Base-by-base conservation (phyloP, 2,329 filamentous ascomycete species). In the Rugonectria rugulosa region DNA sequence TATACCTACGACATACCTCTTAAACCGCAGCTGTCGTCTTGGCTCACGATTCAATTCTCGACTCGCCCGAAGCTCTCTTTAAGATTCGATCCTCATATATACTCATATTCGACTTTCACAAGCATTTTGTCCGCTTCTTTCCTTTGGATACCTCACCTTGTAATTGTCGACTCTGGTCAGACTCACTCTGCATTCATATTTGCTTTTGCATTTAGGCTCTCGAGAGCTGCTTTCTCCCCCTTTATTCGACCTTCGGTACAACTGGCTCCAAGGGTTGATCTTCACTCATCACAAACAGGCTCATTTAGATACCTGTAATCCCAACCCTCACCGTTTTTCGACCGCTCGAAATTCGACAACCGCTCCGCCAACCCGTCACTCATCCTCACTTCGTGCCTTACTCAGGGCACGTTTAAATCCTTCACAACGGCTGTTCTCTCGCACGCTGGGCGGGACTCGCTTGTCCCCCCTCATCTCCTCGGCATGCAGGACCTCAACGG, bases 401-500 rank as follows among this genome's bases (percentile, higher is more conserved):
- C 42, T 23, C 55, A 45, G 62, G 73, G 81, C 83, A 81, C 85
- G 82, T 81, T 75, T 79, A 79, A 63, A 81, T 84, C 72, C 65
- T 77, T 82, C 88, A 92, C 84, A 85, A 93, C 89, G 89, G 89
- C 90, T 82, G 86, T 91, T 74, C 80, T 92, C 81, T 89, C 89
- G 76, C 86, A 88, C 77, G 81, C 82, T 76, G 79, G 86, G 79
- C 86, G 89, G 90, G 91, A 94, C 90, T 89, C 82, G 76, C 85
- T 91, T 81, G 88, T 91, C 88, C 91, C 89, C 79, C 88, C 89
- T 83, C 89, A 92, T 81, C 83, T 92, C 73, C 87, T 94, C 80
- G 87, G 86, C 78, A 97, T 97, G 93, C 93, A 96, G 85, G 90
- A 91, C 77, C 87, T 91, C 77, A 88, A 90, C 69, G 81, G 82